phyloP scores from a whole-genome alignment of 1,139 yeast genomes.

The Kodamaea anthophila region DNA sequence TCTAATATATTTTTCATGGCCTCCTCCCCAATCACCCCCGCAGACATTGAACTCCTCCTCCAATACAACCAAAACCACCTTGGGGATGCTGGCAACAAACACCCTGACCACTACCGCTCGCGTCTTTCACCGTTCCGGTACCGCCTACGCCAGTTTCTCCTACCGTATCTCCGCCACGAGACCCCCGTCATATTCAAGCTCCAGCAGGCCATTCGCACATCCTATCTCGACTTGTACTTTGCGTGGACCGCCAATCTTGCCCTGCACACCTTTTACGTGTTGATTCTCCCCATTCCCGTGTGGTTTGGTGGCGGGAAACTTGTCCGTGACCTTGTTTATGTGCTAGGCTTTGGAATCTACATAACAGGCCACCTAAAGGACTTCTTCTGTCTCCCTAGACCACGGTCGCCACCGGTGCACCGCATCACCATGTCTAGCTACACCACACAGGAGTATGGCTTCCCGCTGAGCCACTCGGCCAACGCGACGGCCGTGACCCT shows the following conservation, averaged over 20 bases:
- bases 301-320: conserved; percentile 71
- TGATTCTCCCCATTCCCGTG: conserved; percentile 76
- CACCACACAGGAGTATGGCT: conserved; percentile 90
- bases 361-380: conserved; percentile 77
- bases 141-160: conserved; percentile 45
- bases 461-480: conserved; percentile 90
- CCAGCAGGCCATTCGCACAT: conserved; percentile 48
- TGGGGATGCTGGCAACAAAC: conserved; percentile 68
- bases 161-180: conserved; percentile 62
- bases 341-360: conserved; percentile 81
- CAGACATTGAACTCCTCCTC: conserved; percentile 12
- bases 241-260: conserved; percentile 89
- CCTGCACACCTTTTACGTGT: conserved; percentile 86
- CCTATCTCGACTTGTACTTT: conserved; percentile 65
- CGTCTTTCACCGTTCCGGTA: conserved; percentile 57
- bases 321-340: conserved; percentile 67
- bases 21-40: conserved; percentile 11
- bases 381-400: conserved; percentile 84
- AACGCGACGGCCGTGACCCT: conserved; percentile 81
- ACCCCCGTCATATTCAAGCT: conserved; percentile 53
- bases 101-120: conserved; percentile 57
- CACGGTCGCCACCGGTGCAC: conserved; percentile 85
- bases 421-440: conserved; percentile 84
- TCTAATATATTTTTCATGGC: too few species aligned
- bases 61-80: conserved; percentile 11